These are phyloP conservation scores for Mycena chlorophos DNA, from an alignment of 768 basidiomycete species.

Conservation along the genomic window DNA sequence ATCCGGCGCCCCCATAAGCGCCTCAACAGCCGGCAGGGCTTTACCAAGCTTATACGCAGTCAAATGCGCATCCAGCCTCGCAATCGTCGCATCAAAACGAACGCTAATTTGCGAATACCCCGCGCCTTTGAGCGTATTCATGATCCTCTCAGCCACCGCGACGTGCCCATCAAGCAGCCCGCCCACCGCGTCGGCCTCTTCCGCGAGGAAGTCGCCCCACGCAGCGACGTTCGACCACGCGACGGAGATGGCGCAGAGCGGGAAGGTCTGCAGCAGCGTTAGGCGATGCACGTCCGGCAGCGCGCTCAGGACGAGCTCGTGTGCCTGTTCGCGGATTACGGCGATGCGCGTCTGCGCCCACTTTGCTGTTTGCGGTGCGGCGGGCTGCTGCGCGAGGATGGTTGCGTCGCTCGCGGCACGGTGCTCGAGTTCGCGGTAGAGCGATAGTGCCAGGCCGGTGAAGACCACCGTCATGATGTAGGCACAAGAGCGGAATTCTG, in stretches of 20 bases:
- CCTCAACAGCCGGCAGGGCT: neutral
- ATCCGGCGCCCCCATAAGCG: neutral
- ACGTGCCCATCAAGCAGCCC: neutral
- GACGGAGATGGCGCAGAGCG: neutral
- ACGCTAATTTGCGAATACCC: conserved; percentile 4
- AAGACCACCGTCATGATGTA: conserved; percentile 6
- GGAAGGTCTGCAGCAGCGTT: neutral
- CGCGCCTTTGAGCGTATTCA: neutral
- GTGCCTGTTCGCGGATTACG: conserved; percentile 6
- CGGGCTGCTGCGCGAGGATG: neutral
- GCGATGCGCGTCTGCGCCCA: conserved; percentile 6
- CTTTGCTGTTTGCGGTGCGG: neutral
- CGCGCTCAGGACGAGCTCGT: neutral
- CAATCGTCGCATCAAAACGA: neutral
- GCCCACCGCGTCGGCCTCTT: conserved; percentile 5
- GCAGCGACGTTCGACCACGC: neutral
- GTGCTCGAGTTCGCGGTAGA: conserved; percentile 12
- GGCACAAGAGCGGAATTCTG: neutral
- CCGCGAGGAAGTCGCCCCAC: conserved; percentile 11
- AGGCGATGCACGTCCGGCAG: conserved; percentile 4
- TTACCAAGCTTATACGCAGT: neutral
- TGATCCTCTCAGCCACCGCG: conserved; percentile 2
- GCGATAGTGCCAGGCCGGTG: neutral
- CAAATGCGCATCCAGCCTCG: conserved; percentile 7
- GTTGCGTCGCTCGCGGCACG: neutral